Evolutionary conservation across 2,329 filamentous ascomycete species (phyloP).

Genomic region (Didymella keratinophila): DNA sequence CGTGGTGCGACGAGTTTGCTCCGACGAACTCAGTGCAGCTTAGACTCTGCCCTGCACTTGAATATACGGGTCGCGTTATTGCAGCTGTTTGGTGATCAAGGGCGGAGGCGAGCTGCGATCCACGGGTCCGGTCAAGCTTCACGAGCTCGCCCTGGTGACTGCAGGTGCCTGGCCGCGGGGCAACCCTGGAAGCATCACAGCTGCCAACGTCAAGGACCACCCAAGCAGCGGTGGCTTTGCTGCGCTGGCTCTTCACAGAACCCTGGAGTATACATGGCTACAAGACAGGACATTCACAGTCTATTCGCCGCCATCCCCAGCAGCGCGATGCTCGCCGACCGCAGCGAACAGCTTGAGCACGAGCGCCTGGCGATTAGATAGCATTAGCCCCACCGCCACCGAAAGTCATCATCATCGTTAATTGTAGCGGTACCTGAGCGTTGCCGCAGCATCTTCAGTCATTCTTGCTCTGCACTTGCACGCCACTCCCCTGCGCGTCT

Average conservation of each 20-base stretch:
- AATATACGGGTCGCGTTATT: neutral
- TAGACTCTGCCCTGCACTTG: too few relatives aligned
- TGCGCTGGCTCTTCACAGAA: neutral
- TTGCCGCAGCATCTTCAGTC: conserved; percentile 1
- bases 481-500: conserved; percentile 7
- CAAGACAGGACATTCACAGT: neutral
- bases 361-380: conserved; percentile 4
- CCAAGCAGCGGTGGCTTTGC: conserved; percentile 2
- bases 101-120: conserved; percentile 4
- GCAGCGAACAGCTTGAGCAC: conserved; percentile 21
- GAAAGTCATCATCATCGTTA: conserved; percentile 19
- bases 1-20: neutral
- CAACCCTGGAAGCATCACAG: conserved; percentile 1
- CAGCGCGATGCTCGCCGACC: neutral
- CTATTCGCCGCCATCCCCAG: too few relatives aligned
- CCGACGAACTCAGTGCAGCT: neutral
- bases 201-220: neutral
- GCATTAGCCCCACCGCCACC: conserved; percentile 19
- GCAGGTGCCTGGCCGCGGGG: too few relatives aligned
- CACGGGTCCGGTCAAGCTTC: neutral
- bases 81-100: conserved; percentile 8
- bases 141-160: too few relatives aligned
- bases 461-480: neutral
- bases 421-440: conserved; percentile 6
- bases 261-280: too few relatives aligned